A percentile compares a stretch with the other conserved stretches of the same genome.
Evolutionary conservation across 352 stramenopile species (phyloP).

Genomic region (Pythium sukuiense): DNA sequence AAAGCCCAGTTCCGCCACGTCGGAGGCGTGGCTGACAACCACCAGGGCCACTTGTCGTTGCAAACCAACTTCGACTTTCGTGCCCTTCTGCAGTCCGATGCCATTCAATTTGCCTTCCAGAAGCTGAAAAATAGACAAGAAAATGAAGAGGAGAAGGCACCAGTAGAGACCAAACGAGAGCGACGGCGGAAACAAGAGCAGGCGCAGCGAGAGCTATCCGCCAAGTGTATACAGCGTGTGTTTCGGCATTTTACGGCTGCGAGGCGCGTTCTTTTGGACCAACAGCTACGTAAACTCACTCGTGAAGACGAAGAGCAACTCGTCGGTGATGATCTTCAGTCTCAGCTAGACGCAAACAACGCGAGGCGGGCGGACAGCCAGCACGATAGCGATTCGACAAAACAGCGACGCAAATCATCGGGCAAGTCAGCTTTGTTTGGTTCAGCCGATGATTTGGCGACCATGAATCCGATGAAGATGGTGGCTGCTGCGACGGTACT

Average conservation of each 20-base stretch:
- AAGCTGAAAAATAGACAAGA: background rate
- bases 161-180: conserved; percentile 15
- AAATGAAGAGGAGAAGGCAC: conserved; percentile 16
- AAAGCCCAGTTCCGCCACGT: conserved; percentile 62
- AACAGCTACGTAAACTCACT: conserved; percentile 19
- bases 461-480: conserved; percentile 24
- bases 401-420: background rate
- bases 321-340: background rate
- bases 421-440: conserved; percentile 11
- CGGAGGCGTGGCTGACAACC: conserved; percentile 59
- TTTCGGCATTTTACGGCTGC: conserved; percentile 14
- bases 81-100: conserved; percentile 38
- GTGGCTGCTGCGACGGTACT: conserved; percentile 36
- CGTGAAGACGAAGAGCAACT: conserved; percentile 12
- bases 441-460: conserved; percentile 21
- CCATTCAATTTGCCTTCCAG: conserved; percentile 27
- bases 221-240: conserved; percentile 24
- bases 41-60: conserved; percentile 42
- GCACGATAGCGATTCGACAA: conserved; percentile 1
- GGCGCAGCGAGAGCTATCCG: background rate
- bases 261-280: background rate
- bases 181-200: conserved; percentile 14
- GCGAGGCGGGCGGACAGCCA: background rate
- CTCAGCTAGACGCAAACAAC: background rate
- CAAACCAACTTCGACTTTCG: conserved; percentile 65